Percentiles rank a stretch among this genome's conserved stretches.
Conservation (phyloP, 2,329 filamentous ascomycete genomes). For the Nigrograna mackinnonii region DNA sequence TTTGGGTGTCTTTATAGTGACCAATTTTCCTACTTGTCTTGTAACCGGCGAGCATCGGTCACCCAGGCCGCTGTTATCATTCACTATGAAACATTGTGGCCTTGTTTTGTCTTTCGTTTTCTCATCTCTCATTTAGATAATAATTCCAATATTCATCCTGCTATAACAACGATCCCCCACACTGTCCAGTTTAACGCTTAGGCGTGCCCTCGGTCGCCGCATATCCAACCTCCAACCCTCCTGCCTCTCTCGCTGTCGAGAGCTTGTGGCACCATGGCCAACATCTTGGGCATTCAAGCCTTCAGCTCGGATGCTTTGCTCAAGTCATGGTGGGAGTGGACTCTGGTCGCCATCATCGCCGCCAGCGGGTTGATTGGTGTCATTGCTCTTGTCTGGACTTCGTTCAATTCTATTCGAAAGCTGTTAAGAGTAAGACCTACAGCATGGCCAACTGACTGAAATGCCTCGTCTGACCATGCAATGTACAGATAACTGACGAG, state of each 20-base stretch:
- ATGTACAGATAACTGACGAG: conserved; percentile 16
- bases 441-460: not conserved
- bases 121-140: conserved; percentile 11
- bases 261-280: conserved; percentile 19
- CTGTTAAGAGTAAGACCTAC: conserved; percentile 21
- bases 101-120: conserved; percentile 12
- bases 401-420: conserved; percentile 19
- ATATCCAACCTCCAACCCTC: conserved; percentile 8
- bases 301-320: conserved; percentile 25
- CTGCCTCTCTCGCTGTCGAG: not conserved
- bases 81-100: conserved; percentile 22
- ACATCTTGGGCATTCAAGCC: conserved; percentile 33
- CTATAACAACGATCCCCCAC: conserved; percentile 15
- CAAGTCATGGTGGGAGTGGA: conserved; percentile 37
- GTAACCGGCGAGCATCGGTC: too few relatives aligned
- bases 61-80: conserved; percentile 6
- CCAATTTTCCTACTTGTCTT: conserved; percentile 14
- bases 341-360: conserved; percentile 33
- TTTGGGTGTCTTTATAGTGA: conserved; percentile 19
- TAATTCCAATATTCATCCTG: conserved; percentile 3
- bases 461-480: conserved; percentile 10
- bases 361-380: conserved; percentile 30
- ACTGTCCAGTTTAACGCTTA: conserved; percentile 4
- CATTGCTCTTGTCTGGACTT: conserved; percentile 29
- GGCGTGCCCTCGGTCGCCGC: conserved; percentile 5